These are phyloP conservation scores for Trichaptum fuscoviolaceum DNA, from an alignment of 768 basidiomycete genomes.

Conservation along the genomic window DNA sequence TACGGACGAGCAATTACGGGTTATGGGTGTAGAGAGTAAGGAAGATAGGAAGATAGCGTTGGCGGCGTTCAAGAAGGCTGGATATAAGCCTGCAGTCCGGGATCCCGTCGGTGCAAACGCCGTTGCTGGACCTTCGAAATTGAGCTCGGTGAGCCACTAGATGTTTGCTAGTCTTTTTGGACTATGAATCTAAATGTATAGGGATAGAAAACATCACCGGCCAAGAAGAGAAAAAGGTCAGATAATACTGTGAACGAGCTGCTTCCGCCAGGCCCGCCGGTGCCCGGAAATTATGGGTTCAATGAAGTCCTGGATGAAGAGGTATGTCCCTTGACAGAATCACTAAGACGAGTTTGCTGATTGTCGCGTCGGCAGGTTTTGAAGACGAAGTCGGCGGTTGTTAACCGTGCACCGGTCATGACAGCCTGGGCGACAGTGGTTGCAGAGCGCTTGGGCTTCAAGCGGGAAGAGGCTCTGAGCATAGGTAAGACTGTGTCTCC, in stretches of 20 bases:
- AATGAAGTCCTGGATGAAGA: slow-evolving; percentile 68
- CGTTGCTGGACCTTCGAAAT: neutral
- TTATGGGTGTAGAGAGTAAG: slow-evolving; percentile 56
- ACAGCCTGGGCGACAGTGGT: slow-evolving; percentile 89
- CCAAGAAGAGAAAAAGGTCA: slow-evolving; percentile 49
- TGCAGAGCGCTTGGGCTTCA: slow-evolving; percentile 81
- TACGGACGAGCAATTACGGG: slow-evolving; percentile 52
- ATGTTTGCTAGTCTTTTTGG: neutral
- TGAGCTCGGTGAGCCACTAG: too few species aligned
- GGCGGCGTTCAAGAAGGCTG: slow-evolving; percentile 56
- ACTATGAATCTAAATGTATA: neutral
- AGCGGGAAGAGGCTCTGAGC: slow-evolving; percentile 83
- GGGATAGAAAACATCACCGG: slow-evolving; percentile 2
- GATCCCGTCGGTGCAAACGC: neutral
- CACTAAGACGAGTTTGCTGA: neutral
- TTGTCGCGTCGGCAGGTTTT: slow-evolving; percentile 42
- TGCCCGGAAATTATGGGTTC: slow-evolving; percentile 66
- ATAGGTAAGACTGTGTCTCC: slow-evolving; percentile 52
- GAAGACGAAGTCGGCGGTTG: slow-evolving; percentile 51
- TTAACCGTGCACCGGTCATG: slow-evolving; percentile 94
- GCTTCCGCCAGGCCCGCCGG: slow-evolving; percentile 44
- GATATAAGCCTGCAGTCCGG: slow-evolving; percentile 34
- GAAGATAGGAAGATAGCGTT: slow-evolving; percentile 59
- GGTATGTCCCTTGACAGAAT: slow-evolving; percentile 30
- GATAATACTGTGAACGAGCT: slow-evolving; percentile 47